Base-by-base conservation (phyloP, 2,329 filamentous ascomycete species). In the Xylaria sp. region DNA sequence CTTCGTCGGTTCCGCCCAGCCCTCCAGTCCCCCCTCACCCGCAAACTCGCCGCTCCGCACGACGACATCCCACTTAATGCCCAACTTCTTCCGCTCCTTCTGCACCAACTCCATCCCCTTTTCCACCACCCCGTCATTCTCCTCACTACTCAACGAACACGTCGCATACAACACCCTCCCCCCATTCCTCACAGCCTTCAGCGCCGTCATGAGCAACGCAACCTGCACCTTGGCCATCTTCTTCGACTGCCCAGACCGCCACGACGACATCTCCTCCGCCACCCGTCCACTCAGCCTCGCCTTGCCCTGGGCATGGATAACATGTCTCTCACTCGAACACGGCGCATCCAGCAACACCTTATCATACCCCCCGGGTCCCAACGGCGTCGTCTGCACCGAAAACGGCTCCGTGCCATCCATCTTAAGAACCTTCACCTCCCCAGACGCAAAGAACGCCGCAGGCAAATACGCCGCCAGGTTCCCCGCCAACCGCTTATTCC, bases 71-170 rank as follows among this genome's bases (percentile, higher is more conserved):
- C 72, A 76, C 10, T 34, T 59, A 23, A 62, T 54, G 10, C 66
- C 65, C 54, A 65, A 69, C 58, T 75, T 76, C 66, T 70, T 75
- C 46, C 66, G 64, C 47, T 75, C 73, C 67, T 76, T 75, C 52
- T 70, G 68, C 18, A 74, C 65, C 42, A 70, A 63, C 34, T 68
- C 69, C 11, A 72, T 35, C 42, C 69, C 69, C 56, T 70, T 73
- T 57, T 74, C 73, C 1, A 77, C 60, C 10, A 77, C 75, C 10
- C 70, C 71, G 56, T 77, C 75, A 44, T 77, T 77, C 70, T 77
- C 75, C 0, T 69, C 72, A 3, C 58, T 61, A 59, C 75, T 73
- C 9, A 77, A 66, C 10, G 75, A 76, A 58, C 75, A 76, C 0
- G 75, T 76, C 6, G 74, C 73, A 59, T 77, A 77, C 46, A 76